These are phyloP conservation scores for Lavandula angustifolia DNA, from an alignment of 257 asterid species.

Conservation along the genomic window DNA sequence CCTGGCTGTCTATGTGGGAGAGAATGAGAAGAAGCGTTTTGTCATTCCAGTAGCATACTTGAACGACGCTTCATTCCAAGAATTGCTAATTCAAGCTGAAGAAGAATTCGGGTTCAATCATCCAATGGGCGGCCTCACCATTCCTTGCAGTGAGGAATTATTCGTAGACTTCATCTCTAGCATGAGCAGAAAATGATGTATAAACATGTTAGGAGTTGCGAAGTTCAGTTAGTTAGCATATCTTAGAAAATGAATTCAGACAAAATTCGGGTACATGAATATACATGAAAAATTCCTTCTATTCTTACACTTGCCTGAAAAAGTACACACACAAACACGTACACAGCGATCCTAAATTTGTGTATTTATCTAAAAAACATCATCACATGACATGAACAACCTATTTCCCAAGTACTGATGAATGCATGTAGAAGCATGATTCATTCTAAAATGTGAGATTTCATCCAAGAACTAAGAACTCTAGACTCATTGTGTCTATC, in stretches of 20 bases:
- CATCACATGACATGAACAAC: neutral
- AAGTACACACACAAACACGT: too few species aligned
- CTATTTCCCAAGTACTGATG: neutral
- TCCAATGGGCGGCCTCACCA: slow-evolving; percentile 29
- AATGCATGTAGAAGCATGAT: neutral
- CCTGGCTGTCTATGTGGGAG: neutral
- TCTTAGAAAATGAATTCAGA: neutral
- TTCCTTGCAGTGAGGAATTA: slow-evolving; percentile 36
- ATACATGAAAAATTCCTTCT: neutral
- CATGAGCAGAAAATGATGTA: slow-evolving; percentile 16
- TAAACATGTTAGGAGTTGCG: neutral
- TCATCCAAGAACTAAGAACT: neutral
- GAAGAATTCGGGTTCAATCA: slow-evolving; percentile 29
- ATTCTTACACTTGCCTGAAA: too few species aligned
- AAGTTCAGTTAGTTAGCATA: neutral
- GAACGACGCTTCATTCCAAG: slow-evolving; percentile 26
- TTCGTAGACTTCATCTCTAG: slow-evolving; percentile 25
- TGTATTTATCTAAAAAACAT: neutral
- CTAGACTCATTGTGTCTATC: neutral
- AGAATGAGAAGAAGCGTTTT: slow-evolving; percentile 18
- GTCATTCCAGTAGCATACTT: slow-evolving; percentile 21
- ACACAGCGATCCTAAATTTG: too few species aligned
- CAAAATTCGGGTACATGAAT: neutral
- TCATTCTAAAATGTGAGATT: neutral
- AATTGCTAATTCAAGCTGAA: slow-evolving; percentile 15